Evolutionary conservation across 1,139 yeast species (phyloP).

Genomic region (Suhomyces anneliseae): DNA sequence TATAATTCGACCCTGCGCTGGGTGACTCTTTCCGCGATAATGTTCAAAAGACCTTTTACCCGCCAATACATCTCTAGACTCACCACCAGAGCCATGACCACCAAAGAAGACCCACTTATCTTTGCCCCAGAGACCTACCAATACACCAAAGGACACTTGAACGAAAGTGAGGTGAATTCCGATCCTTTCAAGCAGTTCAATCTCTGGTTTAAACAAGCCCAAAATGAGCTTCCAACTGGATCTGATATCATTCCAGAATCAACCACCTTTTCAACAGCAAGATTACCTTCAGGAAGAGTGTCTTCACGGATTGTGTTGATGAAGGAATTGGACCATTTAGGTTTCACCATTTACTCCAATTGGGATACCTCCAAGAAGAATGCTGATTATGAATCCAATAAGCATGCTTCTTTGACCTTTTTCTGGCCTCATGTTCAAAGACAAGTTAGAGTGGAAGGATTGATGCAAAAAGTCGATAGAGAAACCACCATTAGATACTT

Average conservation of each 20-base stretch:
- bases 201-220: conserved; percentile 85
- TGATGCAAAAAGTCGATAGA: conserved; percentile 67
- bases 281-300: conserved; percentile 83
- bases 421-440: conserved; percentile 91
- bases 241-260: conserved; percentile 68
- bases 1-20: not conserved
- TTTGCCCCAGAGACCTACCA: conserved; percentile 91
- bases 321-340: conserved; percentile 83
- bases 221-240: conserved; percentile 46
- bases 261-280: conserved; percentile 78
- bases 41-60: not conserved
- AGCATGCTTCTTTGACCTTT: conserved; percentile 80
- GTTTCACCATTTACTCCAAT: conserved; percentile 87
- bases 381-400: conserved; percentile 66
- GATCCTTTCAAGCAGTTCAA: conserved; percentile 80
- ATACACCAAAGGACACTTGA: conserved; percentile 67
- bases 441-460: conserved; percentile 91
- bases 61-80: not conserved
- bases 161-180: conserved; percentile 49
- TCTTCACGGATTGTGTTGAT: conserved; percentile 80
- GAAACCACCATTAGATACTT: conserved; percentile 79
- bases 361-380: conserved; percentile 88
- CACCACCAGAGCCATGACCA: conserved; percentile 1
- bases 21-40: not conserved
- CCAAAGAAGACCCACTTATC: conserved; percentile 17